Evolutionary conservation across 495 filamentous ascomycete species (phyloP), one percentile per base, ranked within the genome.

Genomic region (Annulohypoxylon maeteangense): DNA sequence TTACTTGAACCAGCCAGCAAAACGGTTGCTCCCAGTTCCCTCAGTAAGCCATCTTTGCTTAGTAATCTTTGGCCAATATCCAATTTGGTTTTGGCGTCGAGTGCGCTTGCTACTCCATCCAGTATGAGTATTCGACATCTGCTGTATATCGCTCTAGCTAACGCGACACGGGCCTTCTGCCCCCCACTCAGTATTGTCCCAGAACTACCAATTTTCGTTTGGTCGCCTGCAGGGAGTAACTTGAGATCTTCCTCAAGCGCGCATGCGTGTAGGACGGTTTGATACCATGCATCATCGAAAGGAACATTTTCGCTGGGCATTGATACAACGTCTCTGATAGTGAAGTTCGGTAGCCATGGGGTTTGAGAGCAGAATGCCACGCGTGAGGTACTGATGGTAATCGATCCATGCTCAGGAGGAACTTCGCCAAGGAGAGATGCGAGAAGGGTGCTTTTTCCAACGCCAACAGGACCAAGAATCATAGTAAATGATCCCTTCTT

Each of bases 331-430:
- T 34, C 25, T 25, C 32, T 34, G 12, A 54, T 36, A 3, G 29
- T 55, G 4, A 5, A 20, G 10, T 55, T 55, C 10, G n/a, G 14
- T 14, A 55, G 31, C 29, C 29, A 55, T 4, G 51, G 29, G 6
- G 5, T 55, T 22, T 55, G 51, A 10, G 51, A 36, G 12, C 50
- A 54, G n/a, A 54, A 54, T 2, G 50, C 50, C 8, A 54, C 29
- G 7, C 50, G 50, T 8, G 50, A 34, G 18, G 50, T 34, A n/a
- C 11, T 54, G 18, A 32, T 54, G 20, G 31, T 36, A 38, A 36
- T 22, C 5, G 29, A 36, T 22, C 51, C 51, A 22, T 20, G 31
- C 3, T 36, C 2, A 10, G 31, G 29, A 4, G 51, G 6, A 8
- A 36, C n/a, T 38, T 38, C 53, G 3, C 31, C 53, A 7, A 56